phyloP scores from a whole-genome alignment of 1,284 basidiomycete genomes.

The Trichosporon asahii region DNA sequence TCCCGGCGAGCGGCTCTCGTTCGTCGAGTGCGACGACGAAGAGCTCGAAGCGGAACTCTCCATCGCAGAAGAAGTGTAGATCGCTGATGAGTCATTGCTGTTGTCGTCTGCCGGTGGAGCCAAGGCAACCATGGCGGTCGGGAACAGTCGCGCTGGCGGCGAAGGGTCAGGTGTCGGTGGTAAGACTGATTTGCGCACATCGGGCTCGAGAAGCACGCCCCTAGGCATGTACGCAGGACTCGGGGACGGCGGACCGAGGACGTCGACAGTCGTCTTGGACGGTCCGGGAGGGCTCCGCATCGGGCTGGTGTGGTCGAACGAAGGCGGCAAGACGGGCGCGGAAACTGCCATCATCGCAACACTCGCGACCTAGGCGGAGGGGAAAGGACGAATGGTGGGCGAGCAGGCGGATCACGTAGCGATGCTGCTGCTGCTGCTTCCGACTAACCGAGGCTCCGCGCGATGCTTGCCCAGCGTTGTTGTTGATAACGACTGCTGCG shows the following conservation, averaged over 20 bases:
- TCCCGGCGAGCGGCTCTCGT: constrained; percentile 11
- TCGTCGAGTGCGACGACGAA: constrained; percentile 14
- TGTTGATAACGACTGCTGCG: not conserved
- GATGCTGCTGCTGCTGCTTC: not conserved
- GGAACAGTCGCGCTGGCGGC: constrained; percentile 21
- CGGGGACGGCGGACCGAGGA: constrained; percentile 1
- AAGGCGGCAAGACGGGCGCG: constrained; percentile 20
- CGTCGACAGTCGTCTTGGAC: constrained; percentile 7
- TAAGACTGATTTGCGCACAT: constrained; percentile 28
- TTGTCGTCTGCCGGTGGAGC: constrained; percentile 33
- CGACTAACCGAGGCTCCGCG: not conserved
- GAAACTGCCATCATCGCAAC: constrained; percentile 26
- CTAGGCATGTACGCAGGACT: not conserved
- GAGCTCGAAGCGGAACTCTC: constrained; percentile 12
- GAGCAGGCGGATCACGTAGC: not conserved
- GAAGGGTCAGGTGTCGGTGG: constrained; percentile 39
- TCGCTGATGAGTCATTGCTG: constrained; percentile 5
- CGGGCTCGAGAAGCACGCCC: constrained; percentile 10
- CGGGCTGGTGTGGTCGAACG: constrained; percentile 15
- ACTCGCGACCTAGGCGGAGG: not conserved
- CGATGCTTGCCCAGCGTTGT: not conserved
- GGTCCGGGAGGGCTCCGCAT: not conserved
- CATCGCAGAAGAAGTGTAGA: not conserved
- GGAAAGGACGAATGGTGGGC: not conserved
- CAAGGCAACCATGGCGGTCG: constrained; percentile 29